Base-by-base conservation (phyloP, 2,329 filamentous ascomycete genomes). In the Arthrobotrys entomopaga region DNA sequence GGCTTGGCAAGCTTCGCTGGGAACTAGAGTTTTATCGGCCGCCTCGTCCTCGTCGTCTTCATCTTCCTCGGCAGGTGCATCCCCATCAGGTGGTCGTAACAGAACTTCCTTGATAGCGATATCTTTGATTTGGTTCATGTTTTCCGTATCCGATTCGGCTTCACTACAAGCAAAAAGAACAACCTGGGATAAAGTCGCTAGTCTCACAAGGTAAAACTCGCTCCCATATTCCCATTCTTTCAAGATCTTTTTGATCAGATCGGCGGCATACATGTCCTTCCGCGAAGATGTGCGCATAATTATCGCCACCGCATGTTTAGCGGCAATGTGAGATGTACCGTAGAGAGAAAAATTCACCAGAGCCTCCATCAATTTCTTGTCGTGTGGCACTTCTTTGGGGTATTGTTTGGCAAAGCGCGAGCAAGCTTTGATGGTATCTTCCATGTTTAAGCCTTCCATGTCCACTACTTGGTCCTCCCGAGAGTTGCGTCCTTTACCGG, bases 291-390 rank as follows among this genome's bases (percentile, higher is more conserved):
- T 89, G 40, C 91, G 89, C 82, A 97, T 88, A 63, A 99, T 85
- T 77, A 99, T 93, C 26, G 92, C 93, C 56, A 98, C 89, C 0
- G 95, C 95, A 82, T 98, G 93, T 82, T 99, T 99, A 20, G 94
- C 92, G 7, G 92, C 91, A 80, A 90, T 89, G 10, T 91, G 87
- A 1, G 93, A 94, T 22, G 87, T 87, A 20, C 94, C 94, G 79
- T 91, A 91, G 19, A 94, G 85, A 0, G 93, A 91, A 81, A 95
- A 98, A 78, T 87, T 90, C 74, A 90, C 88, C 80, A 99, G 86
- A 0, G 92, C 90, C 79, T 95, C 89, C 34, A 88, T 85, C 78
- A 98, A 94, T 77, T 91, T 91, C 65, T 90, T 88, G 75, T 96
- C 91, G 71, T 88, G 87, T 0, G 91, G 91, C 61, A 99, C 87